A percentile compares a stretch with the other conserved stretches of the same genome.
These are phyloP conservation scores for Annulohypoxylon truncatum DNA, from an alignment of 2,329 filamentous ascomycete genomes.

Conservation along the genomic window DNA sequence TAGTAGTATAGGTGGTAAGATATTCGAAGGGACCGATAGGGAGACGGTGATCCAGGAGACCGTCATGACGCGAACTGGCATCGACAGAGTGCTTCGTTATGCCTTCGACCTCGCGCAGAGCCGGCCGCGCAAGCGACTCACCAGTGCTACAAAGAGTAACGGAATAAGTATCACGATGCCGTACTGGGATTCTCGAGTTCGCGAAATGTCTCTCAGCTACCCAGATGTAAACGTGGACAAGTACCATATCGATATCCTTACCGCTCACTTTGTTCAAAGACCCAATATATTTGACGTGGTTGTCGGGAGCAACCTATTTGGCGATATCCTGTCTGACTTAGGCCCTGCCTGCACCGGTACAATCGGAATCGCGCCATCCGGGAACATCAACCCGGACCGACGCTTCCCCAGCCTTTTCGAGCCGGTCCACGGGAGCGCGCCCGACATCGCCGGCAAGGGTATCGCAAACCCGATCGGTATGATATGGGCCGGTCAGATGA, in stretches of 20 bases:
- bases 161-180: conserved; percentile 74
- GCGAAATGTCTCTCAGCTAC: conserved; percentile 63
- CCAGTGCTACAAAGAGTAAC: conserved; percentile 75
- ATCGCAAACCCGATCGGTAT: conserved; percentile 73
- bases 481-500: conserved; percentile 57
- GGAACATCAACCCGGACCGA: conserved; percentile 70
- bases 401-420: conserved; percentile 72
- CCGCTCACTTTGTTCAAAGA: conserved; percentile 69
- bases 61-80: conserved; percentile 68
- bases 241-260: conserved; percentile 74
- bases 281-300: conserved; percentile 69
- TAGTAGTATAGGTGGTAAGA: conserved; percentile 70
- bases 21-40: conserved; percentile 67
- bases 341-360: conserved; percentile 73
- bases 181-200: conserved; percentile 71
- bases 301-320: conserved; percentile 69
- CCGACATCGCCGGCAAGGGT: conserved; percentile 72
- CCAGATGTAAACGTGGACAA: conserved; percentile 69
- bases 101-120: conserved; percentile 69
- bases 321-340: conserved; percentile 72
- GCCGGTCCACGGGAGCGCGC: conserved; percentile 72
- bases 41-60: conserved; percentile 70
- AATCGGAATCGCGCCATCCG: conserved; percentile 74
- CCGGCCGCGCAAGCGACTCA: conserved; percentile 66
- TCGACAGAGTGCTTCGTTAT: conserved; percentile 69